Evolutionary conservation across 2,329 filamentous ascomycete genomes (phyloP).

Genomic region (Colletotrichum musae): DNA sequence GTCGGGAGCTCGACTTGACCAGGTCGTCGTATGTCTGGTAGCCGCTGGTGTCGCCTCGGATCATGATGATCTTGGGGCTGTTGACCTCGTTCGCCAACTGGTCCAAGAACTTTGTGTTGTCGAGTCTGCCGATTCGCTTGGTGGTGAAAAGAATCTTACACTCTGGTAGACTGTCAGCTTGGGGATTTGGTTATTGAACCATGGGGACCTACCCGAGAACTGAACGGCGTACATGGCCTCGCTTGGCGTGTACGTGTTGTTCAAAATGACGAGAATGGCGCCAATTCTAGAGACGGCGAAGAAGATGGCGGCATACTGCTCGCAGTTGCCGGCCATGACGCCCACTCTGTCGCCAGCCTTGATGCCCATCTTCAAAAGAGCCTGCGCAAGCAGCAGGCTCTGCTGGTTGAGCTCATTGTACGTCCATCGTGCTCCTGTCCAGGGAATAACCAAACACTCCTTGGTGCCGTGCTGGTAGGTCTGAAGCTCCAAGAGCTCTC

Average conservation of each 20-base stretch:
- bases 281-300: conserved; percentile 79
- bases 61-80: conserved; percentile 69
- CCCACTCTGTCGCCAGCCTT: conserved; percentile 78
- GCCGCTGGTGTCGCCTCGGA: conserved; percentile 67
- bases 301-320: conserved; percentile 85
- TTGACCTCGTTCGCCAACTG: conserved; percentile 64
- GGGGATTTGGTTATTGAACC: neutral
- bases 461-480: conserved; percentile 74
- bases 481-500: conserved; percentile 80
- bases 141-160: conserved; percentile 83
- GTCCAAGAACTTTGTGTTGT: conserved; percentile 72
- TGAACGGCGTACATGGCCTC: conserved; percentile 80
- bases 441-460: conserved; percentile 81
- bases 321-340: conserved; percentile 83
- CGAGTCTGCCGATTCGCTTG: conserved; percentile 75
- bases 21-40: conserved; percentile 74
- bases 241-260: conserved; percentile 84
- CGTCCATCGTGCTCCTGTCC: conserved; percentile 82
- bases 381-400: conserved; percentile 73
- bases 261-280: conserved; percentile 81
- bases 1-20: conserved; percentile 64
- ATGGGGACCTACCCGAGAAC: conserved; percentile 70
- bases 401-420: conserved; percentile 76
- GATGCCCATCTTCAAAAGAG: conserved; percentile 77
- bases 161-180: conserved; percentile 57